Base-by-base conservation (phyloP, 345 rosid species). In the Trapa incisa region DNA sequence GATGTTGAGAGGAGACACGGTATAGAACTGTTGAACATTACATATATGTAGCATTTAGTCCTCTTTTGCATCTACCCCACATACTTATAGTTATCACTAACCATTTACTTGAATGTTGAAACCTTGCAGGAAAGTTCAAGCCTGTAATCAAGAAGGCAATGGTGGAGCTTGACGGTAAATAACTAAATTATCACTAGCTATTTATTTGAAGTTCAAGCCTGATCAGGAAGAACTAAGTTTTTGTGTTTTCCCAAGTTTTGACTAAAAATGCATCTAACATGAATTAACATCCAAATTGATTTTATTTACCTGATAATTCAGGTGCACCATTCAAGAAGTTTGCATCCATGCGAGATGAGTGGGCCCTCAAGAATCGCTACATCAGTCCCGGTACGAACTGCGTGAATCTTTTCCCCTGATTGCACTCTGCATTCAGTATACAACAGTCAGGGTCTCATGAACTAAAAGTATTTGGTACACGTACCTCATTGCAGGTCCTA, bases 81-180 rank as follows among this genome's bases (percentile, higher is more conserved):
- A 17, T 38, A 5, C 1, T 63, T 17, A 15, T 37, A n/a, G n/a
- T 37, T 39, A 0, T 64, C 39, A 39, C 39, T 16, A 5, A 32
- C 13, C 38, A 14, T 14, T 62, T 22, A 54, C 5, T 61, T 15
- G 65, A 36, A 4, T 37, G 29, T 22, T 22, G 65, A 17, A 32
- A 9, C 1, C 67, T 37, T 41, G 36, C 80, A 93, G 98, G 99
- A 64, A 94, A 86, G 71, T 89, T 80, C 79, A 94, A 94, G 85
- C 97, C 96, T 60, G 97, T 94, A 79, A 91, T 94, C 77, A 94
- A 94, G 89, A 94, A 94, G 83, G 97, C 99, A 64, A 94, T 94
- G 93, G 97, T 94, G 75, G 99, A 94, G 76, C 97, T 94, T 65
- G 92, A 91, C 11, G 96, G 99, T 93, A 70, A 70, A 68, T 61